Evolutionary conservation across 2,329 filamentous ascomycete genomes (phyloP).

Genomic region (Sporothrix dimorphospora): DNA sequence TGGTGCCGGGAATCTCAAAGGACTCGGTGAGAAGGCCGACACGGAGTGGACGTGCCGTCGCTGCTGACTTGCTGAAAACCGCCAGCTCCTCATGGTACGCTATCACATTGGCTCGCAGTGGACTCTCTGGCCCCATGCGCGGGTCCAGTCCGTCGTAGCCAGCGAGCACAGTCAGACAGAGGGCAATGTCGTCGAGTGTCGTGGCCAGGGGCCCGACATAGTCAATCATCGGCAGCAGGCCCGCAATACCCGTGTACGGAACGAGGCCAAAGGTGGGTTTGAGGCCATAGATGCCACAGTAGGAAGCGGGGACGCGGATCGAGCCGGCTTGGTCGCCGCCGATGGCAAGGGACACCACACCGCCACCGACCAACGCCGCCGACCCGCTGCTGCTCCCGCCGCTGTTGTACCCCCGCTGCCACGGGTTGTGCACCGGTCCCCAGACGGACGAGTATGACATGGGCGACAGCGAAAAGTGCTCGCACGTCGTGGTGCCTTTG

Average conservation of each 20-base stretch:
- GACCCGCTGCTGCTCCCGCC: slow-evolving; percentile 77
- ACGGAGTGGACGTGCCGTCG: slow-evolving; percentile 40
- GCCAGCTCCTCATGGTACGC: slow-evolving; percentile 41
- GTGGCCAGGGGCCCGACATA: slow-evolving; percentile 51
- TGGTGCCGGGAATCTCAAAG: slow-evolving; percentile 45
- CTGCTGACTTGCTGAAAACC: slow-evolving; percentile 25
- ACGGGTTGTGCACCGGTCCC: slow-evolving; percentile 72
- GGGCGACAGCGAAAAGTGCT: slow-evolving; percentile 62
- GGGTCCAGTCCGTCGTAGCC: slow-evolving; percentile 54
- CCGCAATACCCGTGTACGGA: slow-evolving; percentile 53
- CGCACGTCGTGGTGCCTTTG: slow-evolving; percentile 76
- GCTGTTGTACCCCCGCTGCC: slow-evolving; percentile 72
- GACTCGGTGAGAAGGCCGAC: slow-evolving; percentile 52
- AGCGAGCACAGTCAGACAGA: slow-evolving; percentile 47
- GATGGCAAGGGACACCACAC: too few relatives aligned
- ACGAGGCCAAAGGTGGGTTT: slow-evolving; percentile 55
- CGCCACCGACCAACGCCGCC: too few relatives aligned
- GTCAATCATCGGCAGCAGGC: slow-evolving; percentile 48
- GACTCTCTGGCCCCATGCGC: slow-evolving; percentile 45
- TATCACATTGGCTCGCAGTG: slow-evolving; percentile 40
- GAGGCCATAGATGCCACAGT: slow-evolving; percentile 47
- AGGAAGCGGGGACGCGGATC: slow-evolving; percentile 62
- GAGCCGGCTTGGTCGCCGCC: slow-evolving; percentile 75
- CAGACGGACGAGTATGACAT: slow-evolving; percentile 68
- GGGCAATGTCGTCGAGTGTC: slow-evolving; percentile 47